A percentile compares a stretch with the other conserved stretches of the same genome.
Conservation (phyloP, 2,329 filamentous ascomycete species). For the Ploettnerulaceae sp. region DNA sequence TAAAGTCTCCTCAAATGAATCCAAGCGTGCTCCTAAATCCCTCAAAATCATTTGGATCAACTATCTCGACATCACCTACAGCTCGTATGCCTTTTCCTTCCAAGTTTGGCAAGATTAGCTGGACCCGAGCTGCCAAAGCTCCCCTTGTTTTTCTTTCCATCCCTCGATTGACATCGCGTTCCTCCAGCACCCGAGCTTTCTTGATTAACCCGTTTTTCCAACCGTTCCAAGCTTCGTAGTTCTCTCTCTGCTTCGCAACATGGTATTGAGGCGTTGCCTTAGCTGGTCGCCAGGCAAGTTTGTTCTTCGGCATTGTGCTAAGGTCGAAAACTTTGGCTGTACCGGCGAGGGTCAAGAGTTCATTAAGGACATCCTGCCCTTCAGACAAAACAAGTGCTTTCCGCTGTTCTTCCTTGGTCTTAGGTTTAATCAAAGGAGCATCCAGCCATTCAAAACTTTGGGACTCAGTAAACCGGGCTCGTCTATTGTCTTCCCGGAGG, state of each 20-base stretch:
- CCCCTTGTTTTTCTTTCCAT: constrained; percentile 21
- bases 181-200: constrained; percentile 44
- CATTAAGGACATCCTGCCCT: constrained; percentile 57
- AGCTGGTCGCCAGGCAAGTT: constrained; percentile 61
- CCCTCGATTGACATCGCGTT: constrained; percentile 24
- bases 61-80: constrained; percentile 31
- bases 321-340: constrained; percentile 56
- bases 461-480: constrained; percentile 54
- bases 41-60: constrained; percentile 31
- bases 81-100: constrained; percentile 24
- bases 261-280: constrained; percentile 61
- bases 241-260: constrained; percentile 59
- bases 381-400: constrained; percentile 52
- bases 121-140: constrained; percentile 26
- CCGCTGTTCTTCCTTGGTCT: constrained; percentile 43
- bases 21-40: constrained; percentile 30
- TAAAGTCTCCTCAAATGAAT: constrained; percentile 30
- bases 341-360: constrained; percentile 58
- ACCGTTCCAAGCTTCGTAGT: constrained; percentile 56
- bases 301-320: constrained; percentile 51
- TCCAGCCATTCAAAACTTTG: constrained; percentile 56
- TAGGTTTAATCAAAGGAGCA: constrained; percentile 50
- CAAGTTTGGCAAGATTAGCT: constrained; percentile 27
- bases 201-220: constrained; percentile 53
- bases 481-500: constrained; percentile 61